Evolutionary conservation across 1,139 yeast genomes (phyloP).

Genomic region (Yamadazyma dushanensis): DNA sequence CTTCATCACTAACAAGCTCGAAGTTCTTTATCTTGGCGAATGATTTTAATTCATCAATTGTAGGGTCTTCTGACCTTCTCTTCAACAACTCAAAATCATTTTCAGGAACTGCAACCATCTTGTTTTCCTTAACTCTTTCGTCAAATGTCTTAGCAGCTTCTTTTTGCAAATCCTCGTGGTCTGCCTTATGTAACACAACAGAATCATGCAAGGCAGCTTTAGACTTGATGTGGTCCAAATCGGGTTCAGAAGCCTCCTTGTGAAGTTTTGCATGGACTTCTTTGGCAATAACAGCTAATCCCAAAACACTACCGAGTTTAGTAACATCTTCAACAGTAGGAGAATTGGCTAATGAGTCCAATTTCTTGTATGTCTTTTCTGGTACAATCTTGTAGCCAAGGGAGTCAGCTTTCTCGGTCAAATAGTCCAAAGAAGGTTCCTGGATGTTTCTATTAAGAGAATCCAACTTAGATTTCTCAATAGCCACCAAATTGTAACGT

Average conservation of each 20-base stretch:
- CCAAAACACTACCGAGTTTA: conserved; percentile 13
- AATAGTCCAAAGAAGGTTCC: conserved; percentile 21
- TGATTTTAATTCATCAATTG: conserved; percentile 14
- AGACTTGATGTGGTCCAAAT: conserved; percentile 18
- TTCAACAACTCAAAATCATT: conserved; percentile 5
- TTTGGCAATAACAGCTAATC: conserved; percentile 17
- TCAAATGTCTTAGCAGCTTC: conserved; percentile 11
- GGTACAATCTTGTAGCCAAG: conserved; percentile 13
- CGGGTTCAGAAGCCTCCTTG: conserved; percentile 9
- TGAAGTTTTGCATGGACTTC: conserved; percentile 14
- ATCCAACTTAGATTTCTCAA: conserved; percentile 20
- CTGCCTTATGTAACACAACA: conserved; percentile 18
- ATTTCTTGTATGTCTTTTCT: conserved; percentile 7
- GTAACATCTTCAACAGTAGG: conserved; percentile 18
- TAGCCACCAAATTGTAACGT: conserved; percentile 14
- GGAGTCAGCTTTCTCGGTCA: conserved; percentile 17
- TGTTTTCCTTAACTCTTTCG: conserved; percentile 12
- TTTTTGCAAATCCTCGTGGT: conserved; percentile 10
- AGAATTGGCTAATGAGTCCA: conserved; percentile 7
- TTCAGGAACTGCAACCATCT: conserved; percentile 7
- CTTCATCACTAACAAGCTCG: conserved; percentile 7
- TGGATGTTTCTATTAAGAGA: conserved; percentile 14
- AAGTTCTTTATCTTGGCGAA: conserved; percentile 16
- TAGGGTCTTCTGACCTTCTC: conserved; percentile 16
- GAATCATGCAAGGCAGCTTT: conserved; percentile 22